Conservation (phyloP, 495 filamentous ascomycete genomes). For the Neurospora sp. region DNA sequence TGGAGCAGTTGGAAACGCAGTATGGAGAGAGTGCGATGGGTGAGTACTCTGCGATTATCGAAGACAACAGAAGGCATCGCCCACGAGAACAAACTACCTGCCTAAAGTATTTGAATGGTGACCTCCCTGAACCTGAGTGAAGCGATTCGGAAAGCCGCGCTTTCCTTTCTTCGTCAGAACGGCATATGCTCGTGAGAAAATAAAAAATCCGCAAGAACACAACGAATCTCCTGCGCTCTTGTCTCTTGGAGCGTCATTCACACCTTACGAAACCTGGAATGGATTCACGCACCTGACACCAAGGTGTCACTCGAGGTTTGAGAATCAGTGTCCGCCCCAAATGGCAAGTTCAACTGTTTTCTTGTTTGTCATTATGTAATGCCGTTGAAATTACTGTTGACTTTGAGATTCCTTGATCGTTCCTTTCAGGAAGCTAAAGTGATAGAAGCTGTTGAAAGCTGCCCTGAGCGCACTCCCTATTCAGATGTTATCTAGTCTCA, state of each 20-base stretch:
- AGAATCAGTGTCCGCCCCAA: neutral
- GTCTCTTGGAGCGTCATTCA: neutral
- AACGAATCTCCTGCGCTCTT: neutral
- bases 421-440: neutral
- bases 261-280: neutral
- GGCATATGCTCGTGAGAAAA: neutral
- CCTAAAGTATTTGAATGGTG: too few species aligned
- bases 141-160: too few species aligned
- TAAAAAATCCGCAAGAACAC: neutral
- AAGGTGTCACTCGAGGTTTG: neutral
- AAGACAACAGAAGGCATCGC: neutral
- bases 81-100: neutral
- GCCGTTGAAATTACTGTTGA: neutral
- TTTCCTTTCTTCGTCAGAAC: neutral
- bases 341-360: neutral
- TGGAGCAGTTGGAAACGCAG: neutral
- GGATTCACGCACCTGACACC: neutral
- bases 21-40: neutral
- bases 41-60: neutral
- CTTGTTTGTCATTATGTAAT: neutral
- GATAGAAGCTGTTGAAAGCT: neutral
- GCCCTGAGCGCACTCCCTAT: neutral
- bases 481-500: neutral
- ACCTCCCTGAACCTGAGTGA: too few species aligned
- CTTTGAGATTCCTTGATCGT: neutral